Conservation (phyloP, 805 yeast genomes). For the Myxozyma sirexii region DNA sequence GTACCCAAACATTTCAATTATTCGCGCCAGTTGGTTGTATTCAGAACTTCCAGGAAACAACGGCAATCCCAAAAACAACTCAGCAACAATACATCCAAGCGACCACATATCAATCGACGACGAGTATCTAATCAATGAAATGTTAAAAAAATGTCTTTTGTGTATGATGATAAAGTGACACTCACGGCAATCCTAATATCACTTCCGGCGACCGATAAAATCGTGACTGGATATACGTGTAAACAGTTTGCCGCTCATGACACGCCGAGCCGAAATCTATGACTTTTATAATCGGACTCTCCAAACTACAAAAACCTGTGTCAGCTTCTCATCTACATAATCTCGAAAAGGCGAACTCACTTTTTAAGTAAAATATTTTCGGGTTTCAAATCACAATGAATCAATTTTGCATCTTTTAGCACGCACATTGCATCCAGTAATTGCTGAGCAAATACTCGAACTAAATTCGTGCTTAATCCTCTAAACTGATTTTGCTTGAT, state of each 20-base stretch:
- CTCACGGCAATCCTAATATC: constrained; percentile 77
- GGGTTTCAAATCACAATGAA: constrained; percentile 96
- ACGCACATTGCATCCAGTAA: constrained; percentile 77
- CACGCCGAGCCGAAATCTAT: constrained; percentile 80
- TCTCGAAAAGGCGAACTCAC: background rate
- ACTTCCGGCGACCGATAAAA: constrained; percentile 96
- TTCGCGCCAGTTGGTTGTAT: constrained; percentile 83
- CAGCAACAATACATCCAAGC: constrained; percentile 88
- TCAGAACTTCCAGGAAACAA: constrained; percentile 94
- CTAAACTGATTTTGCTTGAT: constrained; percentile 91
- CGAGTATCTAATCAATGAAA: constrained; percentile 50
- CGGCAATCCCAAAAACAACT: constrained; percentile 86
- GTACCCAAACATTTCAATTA: constrained; percentile 73
- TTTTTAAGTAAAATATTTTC: constrained; percentile 84
- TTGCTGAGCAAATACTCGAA: constrained; percentile 77
- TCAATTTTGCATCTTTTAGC: constrained; percentile 77
- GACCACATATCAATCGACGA: constrained; percentile 98
- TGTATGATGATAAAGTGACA: background rate
- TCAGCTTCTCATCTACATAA: background rate
- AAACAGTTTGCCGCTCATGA: constrained; percentile 71
- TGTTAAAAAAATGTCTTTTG: background rate
- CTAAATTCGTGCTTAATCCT: constrained; percentile 79
- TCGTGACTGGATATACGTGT: constrained; percentile 92
- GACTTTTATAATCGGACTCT: constrained; percentile 82
- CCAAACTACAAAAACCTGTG: constrained; percentile 48